phyloP scores from a whole-genome alignment of 1,284 basidiomycete genomes.

The Fomitopsis betulina region DNA sequence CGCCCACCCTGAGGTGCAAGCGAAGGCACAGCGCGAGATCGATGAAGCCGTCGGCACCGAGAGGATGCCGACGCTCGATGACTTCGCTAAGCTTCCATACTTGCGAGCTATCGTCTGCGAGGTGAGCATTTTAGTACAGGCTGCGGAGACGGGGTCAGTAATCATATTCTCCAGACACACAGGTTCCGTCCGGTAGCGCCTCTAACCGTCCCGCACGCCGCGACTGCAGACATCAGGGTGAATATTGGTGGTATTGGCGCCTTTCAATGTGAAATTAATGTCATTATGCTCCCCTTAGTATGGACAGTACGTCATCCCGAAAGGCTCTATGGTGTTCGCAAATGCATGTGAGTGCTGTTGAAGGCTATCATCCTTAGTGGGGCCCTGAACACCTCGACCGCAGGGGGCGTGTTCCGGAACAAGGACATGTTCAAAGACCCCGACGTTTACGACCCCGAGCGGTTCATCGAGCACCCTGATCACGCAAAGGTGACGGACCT shows the following conservation, averaged over 20 bases:
- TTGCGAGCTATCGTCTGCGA: conserved; percentile 19
- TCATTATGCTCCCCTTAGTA: neutral
- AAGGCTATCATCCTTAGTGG: neutral
- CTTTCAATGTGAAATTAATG: neutral
- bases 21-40: conserved; percentile 21
- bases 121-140: neutral
- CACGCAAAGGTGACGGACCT: neutral
- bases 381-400: neutral
- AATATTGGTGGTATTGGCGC: neutral
- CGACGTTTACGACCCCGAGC: conserved; percentile 34
- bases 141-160: neutral
- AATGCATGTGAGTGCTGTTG: neutral
- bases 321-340: neutral
- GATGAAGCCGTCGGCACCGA: conserved; percentile 25
- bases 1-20: neutral
- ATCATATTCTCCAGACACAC: neutral
- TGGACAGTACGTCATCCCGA: neutral
- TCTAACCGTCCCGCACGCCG: neutral
- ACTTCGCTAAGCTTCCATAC: conserved; percentile 27
- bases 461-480: conserved; percentile 13
- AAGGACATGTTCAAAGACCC: conserved; percentile 33
- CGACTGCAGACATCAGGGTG: neutral
- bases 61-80: conserved; percentile 23
- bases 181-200: neutral
- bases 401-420: conserved; percentile 18